A percentile compares a stretch with the other conserved stretches of the same genome.
These are phyloP conservation scores for Linnemannia zychae DNA, from an alignment of 192 early-diverging fungal species.

Conservation along the genomic window DNA sequence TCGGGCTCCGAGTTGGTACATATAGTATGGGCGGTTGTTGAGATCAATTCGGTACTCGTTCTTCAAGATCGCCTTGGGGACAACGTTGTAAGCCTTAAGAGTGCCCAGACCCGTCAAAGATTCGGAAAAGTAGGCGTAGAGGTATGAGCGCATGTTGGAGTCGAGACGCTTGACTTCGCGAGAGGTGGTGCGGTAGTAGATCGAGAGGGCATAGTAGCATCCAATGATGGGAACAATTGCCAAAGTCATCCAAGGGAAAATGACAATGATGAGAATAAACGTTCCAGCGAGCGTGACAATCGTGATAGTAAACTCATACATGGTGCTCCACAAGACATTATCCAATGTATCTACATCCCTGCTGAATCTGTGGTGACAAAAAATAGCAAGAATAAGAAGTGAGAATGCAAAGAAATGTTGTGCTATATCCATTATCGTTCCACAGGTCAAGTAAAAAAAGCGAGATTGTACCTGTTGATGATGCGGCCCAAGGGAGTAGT, in stretches of 20 bases:
- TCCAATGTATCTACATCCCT: conserved; percentile 78
- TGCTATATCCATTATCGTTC: conserved; percentile 64
- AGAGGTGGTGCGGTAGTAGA: conserved; percentile 81
- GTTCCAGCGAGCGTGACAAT: conserved; percentile 50
- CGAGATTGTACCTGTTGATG: conserved; percentile 74
- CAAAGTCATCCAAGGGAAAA: conserved; percentile 72
- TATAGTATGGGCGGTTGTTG: conserved; percentile 86
- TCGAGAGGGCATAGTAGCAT: conserved; percentile 80
- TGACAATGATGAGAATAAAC: conserved; percentile 67
- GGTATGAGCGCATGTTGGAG: conserved; percentile 83
- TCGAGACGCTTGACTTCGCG: conserved; percentile 93
- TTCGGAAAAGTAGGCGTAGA: conserved; percentile 87
- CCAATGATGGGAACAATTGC: conserved; percentile 79
- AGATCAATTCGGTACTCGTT: conserved; percentile 81
- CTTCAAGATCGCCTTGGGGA: conserved; percentile 40
- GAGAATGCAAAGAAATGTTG: conserved; percentile 46
- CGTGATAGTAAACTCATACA: conserved; percentile 52
- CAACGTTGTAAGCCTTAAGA: conserved; percentile 78
- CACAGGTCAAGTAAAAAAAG: conserved; percentile 73
- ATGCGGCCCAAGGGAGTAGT: conserved; percentile 88
- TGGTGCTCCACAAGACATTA: conserved; percentile 60
- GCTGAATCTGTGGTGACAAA: conserved; percentile 73
- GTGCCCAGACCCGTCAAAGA: conserved; percentile 83
- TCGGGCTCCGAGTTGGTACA: conserved; percentile 75
- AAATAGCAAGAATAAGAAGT: neutral